Base-by-base conservation (phyloP, 352 stramenopile genomes). In the Globisporangium spiculum region DNA sequence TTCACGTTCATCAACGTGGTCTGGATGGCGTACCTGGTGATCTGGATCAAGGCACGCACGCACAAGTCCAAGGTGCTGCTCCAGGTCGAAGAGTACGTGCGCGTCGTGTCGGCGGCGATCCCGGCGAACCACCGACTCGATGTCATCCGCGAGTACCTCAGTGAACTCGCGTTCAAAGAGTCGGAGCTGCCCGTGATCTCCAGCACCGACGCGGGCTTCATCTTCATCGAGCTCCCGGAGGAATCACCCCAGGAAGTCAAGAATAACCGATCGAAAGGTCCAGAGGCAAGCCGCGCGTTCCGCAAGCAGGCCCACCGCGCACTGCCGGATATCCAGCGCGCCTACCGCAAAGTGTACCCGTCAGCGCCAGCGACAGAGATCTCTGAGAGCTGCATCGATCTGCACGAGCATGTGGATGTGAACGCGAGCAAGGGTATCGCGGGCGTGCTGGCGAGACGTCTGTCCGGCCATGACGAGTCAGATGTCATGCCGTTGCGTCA, bases 1-100 rank as follows among this genome's bases (percentile, higher is more conserved):
- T 80, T 80, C 34, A 76, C 74, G 30, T 24, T 77, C 14, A 27
- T 76, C 16, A 80, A 80, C 53, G 20, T 78, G 12, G 58, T 62
- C 24, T 80, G 74, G 71, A 63, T 38, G 6, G 1, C 66, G 0
- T 71, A 71, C 56, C n/a, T 76, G 0, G 4, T 60, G 3, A 26
- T 50, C 24, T 80, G 74, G 74, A 54, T 76, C 46, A 44, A 57
- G 0, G 44, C 52, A 18, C 74, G 69, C 0, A 38, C 27, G 3
- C 44, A 71, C 34, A 56, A 27, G 30, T 68, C 65, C 58, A 58
- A 53, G 53, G 48, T 62, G 18, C 50, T 75, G 26, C 60, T 73
- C 18, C 38, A 65, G 8, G 61, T 75, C 27, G 50, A 75, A 16
- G 70, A 75, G 46, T 71, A 75, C 38, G 60, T 73, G 16, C 70